Percentiles rank a stretch among this genome's conserved stretches.
Evolutionary conservation across 108 stramenopile genomes (phyloP).

Genomic region (Phaeodactylum tricornutum): DNA sequence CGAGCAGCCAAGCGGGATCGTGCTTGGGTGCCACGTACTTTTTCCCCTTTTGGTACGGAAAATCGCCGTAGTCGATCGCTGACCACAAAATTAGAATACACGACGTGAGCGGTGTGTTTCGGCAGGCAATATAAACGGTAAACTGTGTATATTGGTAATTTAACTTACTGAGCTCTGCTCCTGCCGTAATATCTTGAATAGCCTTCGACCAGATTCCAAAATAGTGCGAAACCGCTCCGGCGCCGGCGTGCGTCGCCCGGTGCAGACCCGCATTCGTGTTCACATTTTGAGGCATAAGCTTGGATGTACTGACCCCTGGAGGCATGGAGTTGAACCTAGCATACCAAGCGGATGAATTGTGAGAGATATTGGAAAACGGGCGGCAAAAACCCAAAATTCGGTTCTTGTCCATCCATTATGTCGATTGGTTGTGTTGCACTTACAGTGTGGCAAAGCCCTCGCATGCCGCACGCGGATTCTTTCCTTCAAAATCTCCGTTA

Average conservation of each 20-base stretch:
- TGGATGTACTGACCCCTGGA: neutral
- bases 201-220: constrained; percentile 5
- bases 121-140: constrained; percentile 29
- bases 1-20: constrained; percentile 12
- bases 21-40: neutral
- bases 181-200: neutral
- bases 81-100: constrained; percentile 17
- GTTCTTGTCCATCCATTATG: too few relatives aligned
- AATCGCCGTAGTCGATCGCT: neutral
- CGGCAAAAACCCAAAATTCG: too few relatives aligned
- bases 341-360: too few relatives aligned
- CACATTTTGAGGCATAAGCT: neutral
- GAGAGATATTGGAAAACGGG: too few relatives aligned
- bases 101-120: too few relatives aligned
- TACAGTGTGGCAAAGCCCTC: neutral
- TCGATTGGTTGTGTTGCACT: too few relatives aligned
- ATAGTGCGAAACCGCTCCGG: constrained; percentile 35
- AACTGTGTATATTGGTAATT: too few relatives aligned
- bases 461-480: neutral
- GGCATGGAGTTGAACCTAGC: constrained; percentile 3
- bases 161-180: neutral
- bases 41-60: neutral
- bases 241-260: constrained; percentile 26
- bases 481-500: neutral
- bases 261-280: constrained; percentile 21